A percentile compares a stretch with the other conserved stretches of the same genome.
These are phyloP conservation scores for Aristolochia californica DNA, from an alignment of 164 flowering plant species.

Conservation along the genomic window DNA sequence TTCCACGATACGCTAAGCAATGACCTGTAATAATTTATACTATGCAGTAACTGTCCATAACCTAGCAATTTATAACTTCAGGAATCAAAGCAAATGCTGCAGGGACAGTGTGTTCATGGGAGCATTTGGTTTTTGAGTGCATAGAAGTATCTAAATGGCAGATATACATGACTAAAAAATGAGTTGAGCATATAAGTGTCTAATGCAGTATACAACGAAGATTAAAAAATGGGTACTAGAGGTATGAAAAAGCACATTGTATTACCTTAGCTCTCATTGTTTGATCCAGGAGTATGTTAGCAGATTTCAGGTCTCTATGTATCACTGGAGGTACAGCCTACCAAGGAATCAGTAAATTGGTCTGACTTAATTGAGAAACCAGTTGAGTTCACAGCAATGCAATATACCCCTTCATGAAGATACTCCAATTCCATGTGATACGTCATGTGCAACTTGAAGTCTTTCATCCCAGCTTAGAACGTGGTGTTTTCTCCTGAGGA, in stretches of 20 bases:
- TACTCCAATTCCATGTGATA: slow-evolving; percentile 95
- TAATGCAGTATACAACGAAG: too few species aligned
- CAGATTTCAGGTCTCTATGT: slow-evolving; percentile 94
- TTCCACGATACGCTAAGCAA: too few species aligned
- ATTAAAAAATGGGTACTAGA: too few species aligned
- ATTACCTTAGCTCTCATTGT: slow-evolving; percentile 89
- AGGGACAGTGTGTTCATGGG: too few species aligned
- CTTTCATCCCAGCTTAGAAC: slow-evolving; percentile 83
- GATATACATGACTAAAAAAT: too few species aligned
- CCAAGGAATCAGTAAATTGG: slow-evolving; percentile 10
- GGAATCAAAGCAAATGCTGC: too few species aligned
- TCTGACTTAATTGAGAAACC: not conserved
- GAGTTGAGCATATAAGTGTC: too few species aligned
- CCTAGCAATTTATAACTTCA: too few species aligned
- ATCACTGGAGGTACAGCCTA: slow-evolving; percentile 98
- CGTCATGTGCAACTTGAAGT: slow-evolving; percentile 81
- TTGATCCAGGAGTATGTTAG: slow-evolving; percentile 77
- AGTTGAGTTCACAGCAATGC: not conserved
- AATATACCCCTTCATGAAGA: slow-evolving; percentile 96
- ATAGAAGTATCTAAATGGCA: too few species aligned
- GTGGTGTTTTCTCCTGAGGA: slow-evolving; percentile 40
- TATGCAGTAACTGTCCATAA: too few species aligned
- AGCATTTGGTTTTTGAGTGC: too few species aligned
- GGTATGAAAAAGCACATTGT: not conserved
- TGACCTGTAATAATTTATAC: too few species aligned